A percentile compares a stretch with the other conserved stretches of the same genome.
These are phyloP conservation scores for Trametes sp. DNA, from an alignment of 1,284 basidiomycete genomes.

Conservation along the genomic window DNA sequence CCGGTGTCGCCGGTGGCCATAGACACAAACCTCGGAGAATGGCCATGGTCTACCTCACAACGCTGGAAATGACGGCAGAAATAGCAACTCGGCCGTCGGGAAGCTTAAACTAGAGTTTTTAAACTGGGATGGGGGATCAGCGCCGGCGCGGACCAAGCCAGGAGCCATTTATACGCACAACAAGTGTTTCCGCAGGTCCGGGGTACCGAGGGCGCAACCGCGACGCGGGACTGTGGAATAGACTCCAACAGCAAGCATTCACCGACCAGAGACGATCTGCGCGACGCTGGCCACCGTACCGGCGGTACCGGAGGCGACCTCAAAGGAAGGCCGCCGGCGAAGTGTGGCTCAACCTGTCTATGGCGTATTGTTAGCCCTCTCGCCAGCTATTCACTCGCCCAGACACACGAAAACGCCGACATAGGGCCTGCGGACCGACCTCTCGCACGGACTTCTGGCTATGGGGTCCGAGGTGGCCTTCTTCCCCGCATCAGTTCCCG, in stretches of 20 bases:
- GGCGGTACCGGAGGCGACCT: neutral
- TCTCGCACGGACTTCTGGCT: neutral
- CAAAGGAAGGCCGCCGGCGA: neutral
- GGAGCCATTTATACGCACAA: neutral
- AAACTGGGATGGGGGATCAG: neutral
- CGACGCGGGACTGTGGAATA: neutral
- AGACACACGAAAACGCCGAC: constrained; percentile 13
- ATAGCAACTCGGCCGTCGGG: neutral
- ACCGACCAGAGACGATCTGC: neutral
- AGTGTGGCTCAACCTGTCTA: too few relatives aligned
- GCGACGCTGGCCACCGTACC: too few relatives aligned
- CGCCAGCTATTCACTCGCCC: neutral
- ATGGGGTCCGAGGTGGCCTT: constrained; percentile 10
- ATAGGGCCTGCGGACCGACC: constrained; percentile 27
- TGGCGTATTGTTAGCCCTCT: too few relatives aligned
- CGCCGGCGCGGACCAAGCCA: neutral
- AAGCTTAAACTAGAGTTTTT: neutral
- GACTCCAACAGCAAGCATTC: neutral
- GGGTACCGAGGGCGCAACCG: constrained; percentile 8
- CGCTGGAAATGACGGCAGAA: neutral
- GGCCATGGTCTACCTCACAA: too few relatives aligned
- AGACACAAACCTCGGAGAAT: neutral
- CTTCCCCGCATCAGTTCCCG: constrained; percentile 3
- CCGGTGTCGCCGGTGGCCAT: neutral
- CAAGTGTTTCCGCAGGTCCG: constrained; percentile 10